Evolutionary conservation across 148 eudicot species (phyloP).

Genomic region (Nyssa sinensis): DNA sequence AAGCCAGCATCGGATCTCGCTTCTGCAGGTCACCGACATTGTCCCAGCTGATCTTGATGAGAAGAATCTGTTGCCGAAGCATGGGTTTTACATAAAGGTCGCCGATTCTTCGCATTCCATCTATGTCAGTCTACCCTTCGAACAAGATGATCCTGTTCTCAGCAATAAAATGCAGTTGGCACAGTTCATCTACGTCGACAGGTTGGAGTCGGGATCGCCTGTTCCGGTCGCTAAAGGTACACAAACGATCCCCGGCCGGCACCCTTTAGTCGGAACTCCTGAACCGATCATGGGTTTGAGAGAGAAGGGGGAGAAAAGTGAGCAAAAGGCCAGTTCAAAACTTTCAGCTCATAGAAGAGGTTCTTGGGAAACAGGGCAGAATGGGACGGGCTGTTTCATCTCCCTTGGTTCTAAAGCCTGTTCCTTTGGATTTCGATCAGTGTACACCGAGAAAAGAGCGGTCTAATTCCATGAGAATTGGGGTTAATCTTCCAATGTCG

Average conservation of each 20-base stretch:
- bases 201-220: constrained; percentile 73
- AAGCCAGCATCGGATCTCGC: constrained; percentile 64
- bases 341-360: constrained; percentile 56
- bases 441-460: constrained; percentile 72
- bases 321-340: constrained; percentile 26
- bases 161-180: constrained; percentile 88
- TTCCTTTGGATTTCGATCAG: constrained; percentile 81
- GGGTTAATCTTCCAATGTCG: constrained; percentile 46
- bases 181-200: constrained; percentile 78
- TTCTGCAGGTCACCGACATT: constrained; percentile 81
- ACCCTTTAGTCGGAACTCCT: constrained; percentile 80
- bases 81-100: constrained; percentile 77
- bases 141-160: constrained; percentile 85
- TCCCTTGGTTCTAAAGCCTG: constrained; percentile 49
- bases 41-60: constrained; percentile 93
- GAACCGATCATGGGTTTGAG: constrained; percentile 79
- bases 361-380: constrained; percentile 63
- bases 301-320: constrained; percentile 43
- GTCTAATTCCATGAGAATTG: constrained; percentile 38
- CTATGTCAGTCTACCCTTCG: constrained; percentile 69
- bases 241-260: constrained; percentile 78
- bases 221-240: constrained; percentile 78
- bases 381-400: constrained; percentile 24
- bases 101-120: constrained; percentile 91
- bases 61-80: constrained; percentile 72